These are phyloP conservation scores for Pseudogymnoascus sp. DNA, from an alignment of 2,329 filamentous ascomycete genomes.

Conservation along the genomic window DNA sequence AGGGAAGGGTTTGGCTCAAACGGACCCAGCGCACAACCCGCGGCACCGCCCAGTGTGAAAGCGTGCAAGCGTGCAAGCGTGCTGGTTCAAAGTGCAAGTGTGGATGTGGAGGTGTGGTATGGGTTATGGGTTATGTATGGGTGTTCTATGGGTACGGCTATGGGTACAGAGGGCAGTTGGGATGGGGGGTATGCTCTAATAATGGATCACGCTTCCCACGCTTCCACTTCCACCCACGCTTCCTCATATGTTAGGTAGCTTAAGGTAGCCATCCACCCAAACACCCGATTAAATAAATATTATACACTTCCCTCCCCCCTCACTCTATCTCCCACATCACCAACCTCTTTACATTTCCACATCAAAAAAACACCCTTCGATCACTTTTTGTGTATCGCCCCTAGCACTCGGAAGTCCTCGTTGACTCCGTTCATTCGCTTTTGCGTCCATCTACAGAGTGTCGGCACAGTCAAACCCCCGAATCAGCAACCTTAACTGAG, in stretches of 20 bases:
- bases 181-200: neutral
- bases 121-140: neutral
- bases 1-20: neutral
- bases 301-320: conserved; percentile 5
- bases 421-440: conserved; percentile 70
- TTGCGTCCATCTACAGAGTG: conserved; percentile 26
- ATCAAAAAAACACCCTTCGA: neutral
- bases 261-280: neutral
- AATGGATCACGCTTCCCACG: neutral
- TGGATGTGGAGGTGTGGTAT: conserved; percentile 3
- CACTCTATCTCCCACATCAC: conserved; percentile 8
- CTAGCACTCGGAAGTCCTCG: conserved; percentile 57
- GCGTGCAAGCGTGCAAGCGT: neutral
- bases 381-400: conserved; percentile 24
- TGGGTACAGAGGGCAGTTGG: neutral
- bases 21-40: neutral
- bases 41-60: neutral
- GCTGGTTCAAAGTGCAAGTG: neutral
- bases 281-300: neutral
- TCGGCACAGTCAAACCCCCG: conserved; percentile 16
- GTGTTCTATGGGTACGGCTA: neutral
- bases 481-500: conserved; percentile 21
- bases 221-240: neutral
- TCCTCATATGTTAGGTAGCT: neutral
- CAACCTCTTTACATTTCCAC: neutral